phyloP scores from a whole-genome alignment of 108 stramenopile species.

The Nannochloropsis granulata region DNA sequence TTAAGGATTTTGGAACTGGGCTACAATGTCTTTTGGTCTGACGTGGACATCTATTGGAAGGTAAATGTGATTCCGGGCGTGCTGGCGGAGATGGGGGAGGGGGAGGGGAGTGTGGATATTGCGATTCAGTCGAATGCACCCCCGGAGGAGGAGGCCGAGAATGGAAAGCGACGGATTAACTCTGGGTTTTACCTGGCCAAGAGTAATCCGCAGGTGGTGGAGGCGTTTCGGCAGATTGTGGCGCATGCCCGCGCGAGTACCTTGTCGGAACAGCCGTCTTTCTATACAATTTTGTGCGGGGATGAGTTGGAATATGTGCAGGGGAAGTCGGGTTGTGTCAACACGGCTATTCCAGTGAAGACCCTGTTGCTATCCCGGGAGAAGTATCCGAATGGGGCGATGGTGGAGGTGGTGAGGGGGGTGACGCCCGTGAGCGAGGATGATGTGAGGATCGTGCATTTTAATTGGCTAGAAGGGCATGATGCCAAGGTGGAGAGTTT shows the following conservation, averaged over 20 bases:
- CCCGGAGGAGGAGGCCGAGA: background rate
- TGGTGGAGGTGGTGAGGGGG: background rate
- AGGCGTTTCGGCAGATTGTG: background rate
- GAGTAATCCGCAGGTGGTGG: background rate
- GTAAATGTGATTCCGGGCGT: background rate
- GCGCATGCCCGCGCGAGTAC: background rate
- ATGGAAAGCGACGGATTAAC: background rate
- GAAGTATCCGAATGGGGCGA: background rate
- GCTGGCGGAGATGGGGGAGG: background rate
- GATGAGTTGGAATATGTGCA: background rate
- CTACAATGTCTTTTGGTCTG: background rate
- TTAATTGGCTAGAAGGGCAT: background rate
- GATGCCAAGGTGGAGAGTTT: background rate
- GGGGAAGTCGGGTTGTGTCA: background rate
- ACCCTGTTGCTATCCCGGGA: background rate
- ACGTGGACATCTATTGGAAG: background rate
- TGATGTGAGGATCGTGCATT: background rate
- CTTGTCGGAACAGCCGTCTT: background rate
- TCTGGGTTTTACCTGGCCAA: background rate
- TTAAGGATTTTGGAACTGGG: background rate
- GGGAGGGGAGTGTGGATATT: background rate
- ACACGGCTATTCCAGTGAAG: background rate
- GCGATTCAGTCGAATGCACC: background rate
- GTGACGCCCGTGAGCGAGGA: background rate
- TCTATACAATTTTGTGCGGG: background rate